Conservation (phyloP, 192 early-diverging fungal species). For the Chytriomyces hyalinus region DNA sequence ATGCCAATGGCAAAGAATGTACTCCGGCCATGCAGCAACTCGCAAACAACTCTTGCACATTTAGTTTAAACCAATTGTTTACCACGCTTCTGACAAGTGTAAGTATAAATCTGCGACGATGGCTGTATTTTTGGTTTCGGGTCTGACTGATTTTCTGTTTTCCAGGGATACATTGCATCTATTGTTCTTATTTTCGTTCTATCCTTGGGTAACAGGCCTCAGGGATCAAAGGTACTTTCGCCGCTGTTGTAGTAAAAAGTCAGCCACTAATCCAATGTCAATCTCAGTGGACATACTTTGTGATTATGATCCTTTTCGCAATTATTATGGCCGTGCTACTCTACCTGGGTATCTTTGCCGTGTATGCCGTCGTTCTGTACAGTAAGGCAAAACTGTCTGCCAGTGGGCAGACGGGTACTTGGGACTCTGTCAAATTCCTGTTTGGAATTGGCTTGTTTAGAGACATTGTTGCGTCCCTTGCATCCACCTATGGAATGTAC, state of each 20-base stretch:
- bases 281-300: constrained; percentile 32
- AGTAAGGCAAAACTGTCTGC: neutral
- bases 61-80: constrained; percentile 52
- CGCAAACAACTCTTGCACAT: constrained; percentile 36
- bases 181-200: constrained; percentile 50
- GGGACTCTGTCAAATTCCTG: constrained; percentile 5
- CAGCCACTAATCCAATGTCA: too few relatives aligned
- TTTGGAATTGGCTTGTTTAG: constrained; percentile 8
- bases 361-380: constrained; percentile 20
- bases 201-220: constrained; percentile 56
- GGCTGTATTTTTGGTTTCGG: too few relatives aligned
- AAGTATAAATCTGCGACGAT: constrained; percentile 16
- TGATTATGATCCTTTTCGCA: constrained; percentile 47
- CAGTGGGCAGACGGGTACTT: neutral
- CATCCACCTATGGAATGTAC: constrained; percentile 72
- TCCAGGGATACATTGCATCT: constrained; percentile 39
- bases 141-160: neutral
- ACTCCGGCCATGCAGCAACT: constrained; percentile 10
- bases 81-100: constrained; percentile 46
- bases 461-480: constrained; percentile 36
- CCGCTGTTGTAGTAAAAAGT: too few relatives aligned
- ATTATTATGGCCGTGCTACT: constrained; percentile 46
- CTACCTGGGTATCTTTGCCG: constrained; percentile 33
- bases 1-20: neutral
- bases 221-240: constrained; percentile 38